These are phyloP conservation scores for Blastobotrys indianensis DNA, from an alignment of 1,139 yeast genomes.

Conservation along the genomic window DNA sequence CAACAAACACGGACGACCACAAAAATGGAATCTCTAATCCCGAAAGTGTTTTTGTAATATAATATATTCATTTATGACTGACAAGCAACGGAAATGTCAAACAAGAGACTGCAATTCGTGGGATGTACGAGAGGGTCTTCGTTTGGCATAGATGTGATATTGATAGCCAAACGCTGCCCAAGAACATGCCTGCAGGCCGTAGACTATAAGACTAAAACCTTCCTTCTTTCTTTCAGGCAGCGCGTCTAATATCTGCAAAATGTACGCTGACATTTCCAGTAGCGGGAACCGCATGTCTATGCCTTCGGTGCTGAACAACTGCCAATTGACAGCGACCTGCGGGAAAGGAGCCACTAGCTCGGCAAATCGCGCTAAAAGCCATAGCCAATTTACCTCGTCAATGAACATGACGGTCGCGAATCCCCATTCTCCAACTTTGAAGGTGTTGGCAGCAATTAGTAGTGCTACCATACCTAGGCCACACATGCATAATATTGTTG, in stretches of 20 bases:
- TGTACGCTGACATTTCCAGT: background rate
- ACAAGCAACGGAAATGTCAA: too few relatives aligned
- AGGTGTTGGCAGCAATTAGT: conserved; percentile 2
- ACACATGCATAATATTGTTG: background rate
- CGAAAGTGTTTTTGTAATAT: background rate
- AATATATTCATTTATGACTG: background rate
- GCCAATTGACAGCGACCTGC: conserved; percentile 20
- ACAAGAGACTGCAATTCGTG: too few relatives aligned
- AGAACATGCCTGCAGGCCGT: too few relatives aligned
- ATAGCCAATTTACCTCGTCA: conserved; percentile 19
- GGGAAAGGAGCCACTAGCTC: conserved; percentile 15
- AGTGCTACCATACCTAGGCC: background rate
- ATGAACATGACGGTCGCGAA: conserved; percentile 16
- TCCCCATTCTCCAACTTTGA: conserved; percentile 12
- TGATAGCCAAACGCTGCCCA: too few relatives aligned
- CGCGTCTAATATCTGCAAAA: too few relatives aligned
- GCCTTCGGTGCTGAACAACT: conserved; percentile 13
- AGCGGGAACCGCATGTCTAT: conserved; percentile 1
- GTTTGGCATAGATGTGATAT: too few relatives aligned
- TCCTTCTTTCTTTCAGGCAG: too few relatives aligned
- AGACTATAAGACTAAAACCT: too few relatives aligned
- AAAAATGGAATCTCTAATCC: too few relatives aligned
- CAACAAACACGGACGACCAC: too few relatives aligned
- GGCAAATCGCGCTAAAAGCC: conserved; percentile 15
- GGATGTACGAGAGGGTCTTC: too few relatives aligned